These are phyloP conservation scores for Leishmania guyanensis DNA, from an alignment of 208 protist genomes.

Conservation along the genomic window DNA sequence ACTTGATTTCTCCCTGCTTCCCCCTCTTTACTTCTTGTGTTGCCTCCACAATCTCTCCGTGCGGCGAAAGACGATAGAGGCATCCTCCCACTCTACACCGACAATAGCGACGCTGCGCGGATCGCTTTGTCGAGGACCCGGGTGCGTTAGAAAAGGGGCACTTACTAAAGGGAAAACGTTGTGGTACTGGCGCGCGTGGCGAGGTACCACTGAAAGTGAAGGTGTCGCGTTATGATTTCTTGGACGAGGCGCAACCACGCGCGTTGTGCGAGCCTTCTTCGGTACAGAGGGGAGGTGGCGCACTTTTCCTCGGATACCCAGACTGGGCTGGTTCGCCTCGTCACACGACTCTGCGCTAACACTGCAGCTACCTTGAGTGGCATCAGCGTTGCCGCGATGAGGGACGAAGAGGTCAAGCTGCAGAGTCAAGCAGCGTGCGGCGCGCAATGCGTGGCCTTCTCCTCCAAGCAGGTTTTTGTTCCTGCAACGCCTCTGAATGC, in stretches of 20 bases:
- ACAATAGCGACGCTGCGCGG: background rate
- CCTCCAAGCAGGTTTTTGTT: conserved; percentile 13
- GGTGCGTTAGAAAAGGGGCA: background rate
- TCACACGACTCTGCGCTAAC: background rate
- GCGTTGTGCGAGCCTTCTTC: background rate
- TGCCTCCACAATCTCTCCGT: background rate
- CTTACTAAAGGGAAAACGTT: background rate
- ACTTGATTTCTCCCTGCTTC: background rate
- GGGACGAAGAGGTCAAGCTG: background rate
- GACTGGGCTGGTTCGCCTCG: conserved; percentile 16
- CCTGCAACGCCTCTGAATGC: background rate
- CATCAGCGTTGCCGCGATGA: background rate
- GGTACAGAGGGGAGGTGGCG: conserved; percentile 17
- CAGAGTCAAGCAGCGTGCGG: background rate
- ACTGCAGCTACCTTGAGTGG: background rate
- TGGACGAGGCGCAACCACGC: background rate
- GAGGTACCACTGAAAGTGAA: background rate
- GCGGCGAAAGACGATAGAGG: background rate
- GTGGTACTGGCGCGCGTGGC: background rate
- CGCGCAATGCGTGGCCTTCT: conserved; percentile 9
- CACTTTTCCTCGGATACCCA: conserved; percentile 31
- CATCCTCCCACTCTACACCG: background rate
- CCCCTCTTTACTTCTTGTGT: background rate
- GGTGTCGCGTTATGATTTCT: conserved; percentile 1
- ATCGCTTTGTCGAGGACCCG: background rate